Base-by-base conservation (phyloP, 768 basidiomycete genomes). In the Floccularia luteovirens region DNA sequence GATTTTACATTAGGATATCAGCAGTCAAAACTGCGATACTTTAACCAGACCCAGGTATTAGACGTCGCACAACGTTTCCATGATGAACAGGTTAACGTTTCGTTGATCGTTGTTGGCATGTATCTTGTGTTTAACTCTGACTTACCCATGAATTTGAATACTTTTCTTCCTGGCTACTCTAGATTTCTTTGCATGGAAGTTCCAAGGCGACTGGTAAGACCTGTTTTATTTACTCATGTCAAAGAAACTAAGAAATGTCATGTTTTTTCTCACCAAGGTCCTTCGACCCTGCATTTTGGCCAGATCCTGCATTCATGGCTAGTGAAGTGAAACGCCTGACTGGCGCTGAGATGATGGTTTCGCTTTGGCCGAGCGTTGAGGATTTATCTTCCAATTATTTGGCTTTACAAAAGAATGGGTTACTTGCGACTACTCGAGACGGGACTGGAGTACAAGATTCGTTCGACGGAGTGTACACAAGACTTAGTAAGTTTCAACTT, bases 291-390 rank as follows among this genome's bases (percentile, higher is more conserved):
- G 48, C 56, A 31, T 61, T 57, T 35, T 63, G 54, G 50, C 62
- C 62, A 2, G 59, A 62, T 42, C 60, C 59, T 31, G 53, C 53
- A 7, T 46, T 25, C 14, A 63, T 63, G 62, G 58, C 59, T 6
- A 50, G 55, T 14, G 43, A 54, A 37, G 62, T 62, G 23, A 63
- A 62, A 39, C 47, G 44, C 4, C 51, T 62, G 23, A 63, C 62
- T 7, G 62, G 62, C 1, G 62, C 62, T 7, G 60, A 63, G 42
- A 55, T 63, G 54, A 63, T 63, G 62, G 62, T 62, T 5, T 63
- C 62, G 6, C 47, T 63, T 24, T 63, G 62, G 62, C 62, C 62
- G 2, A 62, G 60, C 36, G 59, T 63, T 16, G 62, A 63, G 43
- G 62, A 62, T 39, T 41, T 57, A n/a, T 63, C 62, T 3, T 51